Evolutionary conservation across 345 rosid genomes (phyloP).

Genomic region (Moringa oleifera): DNA sequence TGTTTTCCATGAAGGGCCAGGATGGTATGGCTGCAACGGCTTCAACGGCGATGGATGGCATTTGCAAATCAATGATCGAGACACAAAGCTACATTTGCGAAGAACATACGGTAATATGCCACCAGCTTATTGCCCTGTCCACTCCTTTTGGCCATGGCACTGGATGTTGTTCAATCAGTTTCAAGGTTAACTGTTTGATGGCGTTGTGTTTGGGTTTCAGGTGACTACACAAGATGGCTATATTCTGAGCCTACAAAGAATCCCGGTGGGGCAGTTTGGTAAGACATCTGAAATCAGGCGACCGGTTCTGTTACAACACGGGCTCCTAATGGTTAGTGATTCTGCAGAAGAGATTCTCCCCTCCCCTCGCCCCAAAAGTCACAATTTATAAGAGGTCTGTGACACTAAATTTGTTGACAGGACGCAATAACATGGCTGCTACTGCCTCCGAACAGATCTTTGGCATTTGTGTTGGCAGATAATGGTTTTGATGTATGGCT

Average conservation of each 20-base stretch:
- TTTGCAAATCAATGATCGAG: constrained; percentile 26
- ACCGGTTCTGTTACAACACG: constrained; percentile 52
- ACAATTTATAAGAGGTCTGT: too few species aligned
- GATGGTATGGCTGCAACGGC: neutral
- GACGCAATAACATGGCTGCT: constrained; percentile 45
- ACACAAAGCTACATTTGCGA: constrained; percentile 33
- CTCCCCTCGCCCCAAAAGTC: too few species aligned
- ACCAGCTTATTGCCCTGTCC: too few species aligned
- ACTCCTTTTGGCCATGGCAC: too few species aligned
- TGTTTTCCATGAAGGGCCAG: constrained; percentile 6
- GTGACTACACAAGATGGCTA: constrained; percentile 55
- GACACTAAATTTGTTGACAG: constrained; percentile 29
- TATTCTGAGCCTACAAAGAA: constrained; percentile 52
- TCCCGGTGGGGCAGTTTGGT: constrained; percentile 34
- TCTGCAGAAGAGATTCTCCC: neutral
- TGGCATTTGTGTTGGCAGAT: constrained; percentile 46
- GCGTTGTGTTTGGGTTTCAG: constrained; percentile 20
- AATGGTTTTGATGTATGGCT: constrained; percentile 47
- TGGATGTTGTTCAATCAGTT: neutral
- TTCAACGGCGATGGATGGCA: constrained; percentile 7
- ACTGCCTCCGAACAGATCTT: constrained; percentile 33
- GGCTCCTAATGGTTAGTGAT: constrained; percentile 34
- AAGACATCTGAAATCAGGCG: constrained; percentile 17
- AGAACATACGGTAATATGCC: constrained; percentile 39
- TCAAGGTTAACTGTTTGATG: neutral